Evolutionary conservation across 768 basidiomycete genomes (phyloP).

Genomic region (Fomitopsis serialis): DNA sequence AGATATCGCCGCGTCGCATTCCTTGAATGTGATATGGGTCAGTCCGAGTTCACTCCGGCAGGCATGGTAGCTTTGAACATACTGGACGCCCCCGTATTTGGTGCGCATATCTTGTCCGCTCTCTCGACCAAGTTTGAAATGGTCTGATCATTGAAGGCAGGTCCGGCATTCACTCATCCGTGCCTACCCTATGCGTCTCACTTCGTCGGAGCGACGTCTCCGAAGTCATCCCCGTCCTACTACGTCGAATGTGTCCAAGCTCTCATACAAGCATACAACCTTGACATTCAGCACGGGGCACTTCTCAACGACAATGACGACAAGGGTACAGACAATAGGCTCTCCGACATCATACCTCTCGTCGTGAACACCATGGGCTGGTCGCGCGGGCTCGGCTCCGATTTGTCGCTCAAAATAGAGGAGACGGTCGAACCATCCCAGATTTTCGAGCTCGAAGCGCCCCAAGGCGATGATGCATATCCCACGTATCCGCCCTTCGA

Average conservation of each 20-base stretch:
- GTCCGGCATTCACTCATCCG: slow-evolving; percentile 86
- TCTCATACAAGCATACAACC: slow-evolving; percentile 59
- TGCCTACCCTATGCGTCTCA: slow-evolving; percentile 68
- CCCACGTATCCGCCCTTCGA: background rate
- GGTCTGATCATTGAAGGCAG: no score
- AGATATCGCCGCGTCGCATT: slow-evolving; percentile 83
- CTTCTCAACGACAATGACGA: slow-evolving; percentile 22
- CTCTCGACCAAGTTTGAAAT: background rate
- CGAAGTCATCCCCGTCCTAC: slow-evolving; percentile 66
- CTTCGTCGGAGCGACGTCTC: slow-evolving; percentile 76
- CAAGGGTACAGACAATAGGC: slow-evolving; percentile 29
- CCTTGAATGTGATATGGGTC: slow-evolving; percentile 90
- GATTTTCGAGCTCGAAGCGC: slow-evolving; percentile 45
- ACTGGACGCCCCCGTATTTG: slow-evolving; percentile 63
- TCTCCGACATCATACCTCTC: slow-evolving; percentile 64
- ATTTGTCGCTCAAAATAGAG: slow-evolving; percentile 69
- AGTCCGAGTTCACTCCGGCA: slow-evolving; percentile 87
- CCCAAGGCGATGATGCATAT: slow-evolving; percentile 7
- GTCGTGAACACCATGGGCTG: slow-evolving; percentile 97
- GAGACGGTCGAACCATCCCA: slow-evolving; percentile 54
- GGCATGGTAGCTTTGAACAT: slow-evolving; percentile 82
- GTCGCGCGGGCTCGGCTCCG: slow-evolving; percentile 89
- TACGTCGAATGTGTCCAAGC: slow-evolving; percentile 70
- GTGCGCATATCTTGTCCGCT: slow-evolving; percentile 30
- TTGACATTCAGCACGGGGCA: slow-evolving; percentile 56